Evolutionary conservation across 2,329 filamentous ascomycete species (phyloP).

Genomic region (Pseudopyrenochaeta lycopersici): DNA sequence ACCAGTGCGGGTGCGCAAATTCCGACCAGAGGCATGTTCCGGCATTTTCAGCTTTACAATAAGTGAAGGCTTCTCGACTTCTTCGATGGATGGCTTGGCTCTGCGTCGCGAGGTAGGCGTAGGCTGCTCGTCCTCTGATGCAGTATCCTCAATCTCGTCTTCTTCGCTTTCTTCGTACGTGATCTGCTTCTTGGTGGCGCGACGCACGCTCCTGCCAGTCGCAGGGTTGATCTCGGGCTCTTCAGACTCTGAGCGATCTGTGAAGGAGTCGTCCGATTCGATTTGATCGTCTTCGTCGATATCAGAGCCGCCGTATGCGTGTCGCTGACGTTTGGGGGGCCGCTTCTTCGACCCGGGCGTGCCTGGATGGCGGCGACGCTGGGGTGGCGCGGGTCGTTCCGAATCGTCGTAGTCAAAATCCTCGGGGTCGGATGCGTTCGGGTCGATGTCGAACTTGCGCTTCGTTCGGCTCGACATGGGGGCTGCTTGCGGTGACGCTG

Average conservation of each 20-base stretch:
- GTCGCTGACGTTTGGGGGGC: conserved; percentile 44
- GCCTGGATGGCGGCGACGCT: conserved; percentile 38
- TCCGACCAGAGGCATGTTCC: conserved; percentile 28
- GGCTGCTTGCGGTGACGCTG: conserved; percentile 31
- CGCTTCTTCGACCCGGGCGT: conserved; percentile 40
- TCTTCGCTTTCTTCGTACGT: conserved; percentile 66
- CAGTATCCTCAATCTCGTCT: conserved; percentile 53
- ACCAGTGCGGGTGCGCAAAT: conserved; percentile 50
- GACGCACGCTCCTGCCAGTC: conserved; percentile 65
- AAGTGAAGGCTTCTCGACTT: conserved; percentile 43
- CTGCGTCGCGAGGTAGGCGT: conserved; percentile 22
- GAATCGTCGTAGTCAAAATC: conserved; percentile 49
- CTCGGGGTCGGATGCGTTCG: conserved; percentile 50
- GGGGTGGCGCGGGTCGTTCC: conserved; percentile 37
- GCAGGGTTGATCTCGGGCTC: conserved; percentile 63
- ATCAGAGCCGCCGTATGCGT: conserved; percentile 45
- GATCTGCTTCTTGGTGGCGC: conserved; percentile 63
- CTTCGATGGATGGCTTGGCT: conserved; percentile 38
- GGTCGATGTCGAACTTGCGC: conserved; percentile 51
- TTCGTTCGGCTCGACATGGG: conserved; percentile 51
- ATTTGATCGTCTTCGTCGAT: conserved; percentile 59
- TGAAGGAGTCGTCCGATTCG: conserved; percentile 55
- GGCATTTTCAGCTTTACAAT: conserved; percentile 55
- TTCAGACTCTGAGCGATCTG: conserved; percentile 50
- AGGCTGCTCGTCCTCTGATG: conserved; percentile 43